These are phyloP conservation scores for Apiospora rasikravindrae DNA, from an alignment of 2,329 filamentous ascomycete genomes.

Conservation along the genomic window DNA sequence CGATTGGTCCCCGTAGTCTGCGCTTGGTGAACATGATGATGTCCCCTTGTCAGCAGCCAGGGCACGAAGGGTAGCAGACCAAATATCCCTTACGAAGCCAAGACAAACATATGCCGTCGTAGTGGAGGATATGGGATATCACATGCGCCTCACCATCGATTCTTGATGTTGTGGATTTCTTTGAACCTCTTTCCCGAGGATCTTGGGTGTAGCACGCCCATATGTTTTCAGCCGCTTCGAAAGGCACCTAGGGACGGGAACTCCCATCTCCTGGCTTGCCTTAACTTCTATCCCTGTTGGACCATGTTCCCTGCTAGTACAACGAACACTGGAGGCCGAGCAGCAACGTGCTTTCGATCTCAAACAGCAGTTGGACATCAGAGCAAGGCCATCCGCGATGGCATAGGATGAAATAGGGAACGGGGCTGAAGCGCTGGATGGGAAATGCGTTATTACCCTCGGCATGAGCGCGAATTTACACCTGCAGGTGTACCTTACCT, in stretches of 20 bases:
- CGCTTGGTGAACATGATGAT: neutral
- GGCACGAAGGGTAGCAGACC: neutral
- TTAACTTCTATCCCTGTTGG: neutral
- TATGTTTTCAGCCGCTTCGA: neutral
- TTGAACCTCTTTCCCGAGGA: neutral
- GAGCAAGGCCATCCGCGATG: neutral
- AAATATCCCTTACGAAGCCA: neutral
- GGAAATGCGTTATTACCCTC: neutral
- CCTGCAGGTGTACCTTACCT: no score
- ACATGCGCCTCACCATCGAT: neutral
- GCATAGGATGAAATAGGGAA: neutral
- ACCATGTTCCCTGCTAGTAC: conserved; percentile 6
- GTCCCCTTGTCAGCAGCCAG: neutral
- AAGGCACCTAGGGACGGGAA: neutral
- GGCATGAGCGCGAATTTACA: neutral
- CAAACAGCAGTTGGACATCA: neutral
- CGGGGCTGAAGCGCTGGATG: neutral
- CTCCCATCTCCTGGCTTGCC: neutral
- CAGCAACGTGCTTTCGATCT: neutral
- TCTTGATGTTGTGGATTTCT: neutral
- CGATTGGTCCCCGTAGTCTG: conserved; percentile 1
- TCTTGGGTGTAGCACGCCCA: neutral
- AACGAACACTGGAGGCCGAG: neutral
- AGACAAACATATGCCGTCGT: neutral
- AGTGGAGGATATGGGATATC: neutral